A percentile compares a stretch with the other conserved stretches of the same genome.
phyloP scores from a whole-genome alignment of 1,284 basidiomycete genomes.

The Mycena citricolor region DNA sequence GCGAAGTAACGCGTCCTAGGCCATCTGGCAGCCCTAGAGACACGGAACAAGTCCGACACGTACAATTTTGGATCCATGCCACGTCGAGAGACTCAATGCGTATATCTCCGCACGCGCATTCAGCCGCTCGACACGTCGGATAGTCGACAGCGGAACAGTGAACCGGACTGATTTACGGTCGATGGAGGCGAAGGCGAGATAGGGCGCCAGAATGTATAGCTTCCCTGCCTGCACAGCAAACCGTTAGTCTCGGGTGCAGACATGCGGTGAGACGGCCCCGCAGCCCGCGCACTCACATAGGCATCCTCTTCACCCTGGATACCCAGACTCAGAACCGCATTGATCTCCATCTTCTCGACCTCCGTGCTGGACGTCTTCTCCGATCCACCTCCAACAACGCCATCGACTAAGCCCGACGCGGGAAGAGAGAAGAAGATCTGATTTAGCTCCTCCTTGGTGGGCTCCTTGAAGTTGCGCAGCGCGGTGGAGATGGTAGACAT shows the following conservation, averaged over 20 bases:
- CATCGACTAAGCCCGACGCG: conserved; percentile 27
- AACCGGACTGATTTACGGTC: conserved; percentile 92
- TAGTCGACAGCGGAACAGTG: conserved; percentile 89
- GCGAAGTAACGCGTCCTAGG: too few relatives aligned
- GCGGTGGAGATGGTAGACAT: conserved; percentile 84
- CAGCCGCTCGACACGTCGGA: conserved; percentile 92
- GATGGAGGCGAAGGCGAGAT: conserved; percentile 88
- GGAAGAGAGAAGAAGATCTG: conserved; percentile 86
- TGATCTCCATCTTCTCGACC: conserved; percentile 85
- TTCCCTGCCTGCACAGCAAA: conserved; percentile 73
- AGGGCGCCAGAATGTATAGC: conserved; percentile 86
- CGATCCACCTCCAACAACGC: too few relatives aligned
- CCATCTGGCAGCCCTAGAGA: background rate
- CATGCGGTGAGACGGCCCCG: background rate
- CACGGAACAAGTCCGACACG: conserved; percentile 33
- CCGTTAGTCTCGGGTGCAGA: too few relatives aligned
- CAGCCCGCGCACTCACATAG: conserved; percentile 71
- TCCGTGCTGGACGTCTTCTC: conserved; percentile 36
- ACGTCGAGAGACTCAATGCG: conserved; percentile 90
- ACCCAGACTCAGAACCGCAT: conserved; percentile 83
- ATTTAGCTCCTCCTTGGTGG: conserved; percentile 80
- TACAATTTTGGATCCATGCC: conserved; percentile 95
- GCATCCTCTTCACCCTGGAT: conserved; percentile 84
- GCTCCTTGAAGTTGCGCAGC: conserved; percentile 87
- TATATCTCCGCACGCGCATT: conserved; percentile 93